Evolutionary conservation across 2,329 filamentous ascomycete genomes (phyloP).

Genomic region (Fusarium annulatum): DNA sequence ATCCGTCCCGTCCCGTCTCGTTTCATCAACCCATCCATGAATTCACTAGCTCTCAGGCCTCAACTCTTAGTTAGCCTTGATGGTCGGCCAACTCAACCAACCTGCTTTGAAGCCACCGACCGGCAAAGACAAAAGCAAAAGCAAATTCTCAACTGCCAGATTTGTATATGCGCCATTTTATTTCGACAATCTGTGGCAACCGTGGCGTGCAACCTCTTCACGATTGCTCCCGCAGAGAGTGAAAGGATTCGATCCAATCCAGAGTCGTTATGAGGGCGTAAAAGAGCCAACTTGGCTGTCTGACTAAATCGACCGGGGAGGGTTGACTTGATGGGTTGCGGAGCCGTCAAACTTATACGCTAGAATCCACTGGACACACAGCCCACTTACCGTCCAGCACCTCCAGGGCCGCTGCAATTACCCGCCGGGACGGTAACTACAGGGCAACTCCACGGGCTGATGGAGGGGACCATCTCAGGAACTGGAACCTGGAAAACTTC

Average conservation of each 20-base stretch:
- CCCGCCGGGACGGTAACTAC: conserved; percentile 22
- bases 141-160: conserved; percentile 14
- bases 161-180: conserved; percentile 37
- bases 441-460: conserved; percentile 7
- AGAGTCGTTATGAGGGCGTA: conserved; percentile 25
- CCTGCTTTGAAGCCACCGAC: neutral
- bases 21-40: conserved; percentile 24
- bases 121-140: neutral
- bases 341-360: conserved; percentile 26
- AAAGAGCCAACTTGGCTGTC: neutral
- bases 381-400: neutral
- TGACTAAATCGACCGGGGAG: neutral
- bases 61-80: neutral
- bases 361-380: conserved; percentile 3
- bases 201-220: conserved; percentile 37
- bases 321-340: conserved; percentile 5
- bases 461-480: conserved; percentile 20
- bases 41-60: neutral
- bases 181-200: conserved; percentile 17
- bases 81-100: neutral
- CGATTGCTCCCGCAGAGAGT: neutral
- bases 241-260: conserved; percentile 12
- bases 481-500: conserved; percentile 20
- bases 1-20: conserved; percentile 28
- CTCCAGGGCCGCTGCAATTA: conserved; percentile 23